Percentiles rank a stretch among this genome's conserved stretches.
These are phyloP conservation scores for Apiospora koreana DNA, from an alignment of 2,329 filamentous ascomycete genomes.

Conservation along the genomic window DNA sequence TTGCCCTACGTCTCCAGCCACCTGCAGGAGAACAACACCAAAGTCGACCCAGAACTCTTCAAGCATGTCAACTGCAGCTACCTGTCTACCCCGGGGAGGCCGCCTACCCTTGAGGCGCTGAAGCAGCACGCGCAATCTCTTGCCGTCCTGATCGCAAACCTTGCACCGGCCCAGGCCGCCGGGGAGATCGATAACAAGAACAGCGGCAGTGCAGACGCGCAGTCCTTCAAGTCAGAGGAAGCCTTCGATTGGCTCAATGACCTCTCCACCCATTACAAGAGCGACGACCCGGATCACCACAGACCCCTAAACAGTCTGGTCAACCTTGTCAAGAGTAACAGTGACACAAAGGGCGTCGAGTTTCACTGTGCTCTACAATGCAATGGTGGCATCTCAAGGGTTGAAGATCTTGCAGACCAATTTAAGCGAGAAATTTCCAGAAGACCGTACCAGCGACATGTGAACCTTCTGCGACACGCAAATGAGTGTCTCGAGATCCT, in stretches of 20 bases:
- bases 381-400: conserved; percentile 13
- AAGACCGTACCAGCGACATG: conserved; percentile 47
- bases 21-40: conserved; percentile 33
- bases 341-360: conserved; percentile 41
- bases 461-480: conserved; percentile 55
- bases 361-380: conserved; percentile 48
- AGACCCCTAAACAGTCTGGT: conserved; percentile 46
- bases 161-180: conserved; percentile 41
- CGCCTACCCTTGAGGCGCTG: conserved; percentile 57
- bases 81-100: conserved; percentile 50
- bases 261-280: conserved; percentile 49
- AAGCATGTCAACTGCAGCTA: conserved; percentile 59
- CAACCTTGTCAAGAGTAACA: conserved; percentile 46
- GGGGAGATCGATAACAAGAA: conserved; percentile 32
- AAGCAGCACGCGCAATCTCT: conserved; percentile 64
- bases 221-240: conserved; percentile 42
- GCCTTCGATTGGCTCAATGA: conserved; percentile 61
- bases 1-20: conserved; percentile 43
- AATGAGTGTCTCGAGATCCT: conserved; percentile 61
- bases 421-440: conserved; percentile 20
- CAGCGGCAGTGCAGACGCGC: conserved; percentile 14
- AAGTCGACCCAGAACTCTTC: conserved; percentile 34
- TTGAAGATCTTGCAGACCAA: conserved; percentile 15
- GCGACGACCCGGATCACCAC: conserved; percentile 48
- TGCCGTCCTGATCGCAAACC: conserved; percentile 49